Conservation (phyloP, 106 monocot species). For the Platanthera guangdongensis region DNA sequence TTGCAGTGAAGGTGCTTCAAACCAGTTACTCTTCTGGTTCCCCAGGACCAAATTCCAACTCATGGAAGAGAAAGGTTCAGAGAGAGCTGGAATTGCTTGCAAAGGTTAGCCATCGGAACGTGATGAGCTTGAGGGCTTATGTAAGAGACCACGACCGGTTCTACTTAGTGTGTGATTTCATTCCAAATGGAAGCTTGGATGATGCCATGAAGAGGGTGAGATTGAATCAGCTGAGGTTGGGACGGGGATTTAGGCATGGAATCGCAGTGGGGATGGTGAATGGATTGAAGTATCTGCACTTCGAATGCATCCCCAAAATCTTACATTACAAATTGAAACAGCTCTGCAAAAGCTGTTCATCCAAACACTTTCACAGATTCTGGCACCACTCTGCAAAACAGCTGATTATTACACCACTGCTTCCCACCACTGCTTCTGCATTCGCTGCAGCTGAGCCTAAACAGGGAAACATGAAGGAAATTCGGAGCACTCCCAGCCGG, state of each 20-base stretch:
- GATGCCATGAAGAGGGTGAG: conserved; percentile 67
- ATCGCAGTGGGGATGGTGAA: conserved; percentile 76
- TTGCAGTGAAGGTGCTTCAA: conserved; percentile 69
- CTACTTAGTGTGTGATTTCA: conserved; percentile 60
- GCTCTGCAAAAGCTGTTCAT: no score
- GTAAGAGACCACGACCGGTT: conserved; percentile 39
- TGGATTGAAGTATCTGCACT: conserved; percentile 81
- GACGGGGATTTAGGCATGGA: conserved; percentile 67
- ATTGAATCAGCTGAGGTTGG: conserved; percentile 28
- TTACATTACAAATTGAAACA: conserved; percentile 72
- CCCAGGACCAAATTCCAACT: conserved; percentile 17
- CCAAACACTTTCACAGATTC: no score
- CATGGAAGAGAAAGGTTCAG: conserved; percentile 45
- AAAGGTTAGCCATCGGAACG: conserved; percentile 47
- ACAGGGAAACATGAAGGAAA: no score
- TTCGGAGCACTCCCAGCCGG: no score
- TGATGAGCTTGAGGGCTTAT: conserved; percentile 69
- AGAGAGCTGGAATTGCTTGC: conserved; percentile 63
- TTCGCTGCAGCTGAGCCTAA: no score
- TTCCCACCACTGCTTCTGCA: no score
- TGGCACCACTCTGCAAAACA: no score
- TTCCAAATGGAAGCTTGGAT: conserved; percentile 54
- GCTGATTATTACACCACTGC: no score
- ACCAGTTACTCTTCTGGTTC: conserved; percentile 11
- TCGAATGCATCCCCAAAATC: conserved; percentile 58